Base-by-base conservation (phyloP, 2,329 filamentous ascomycete genomes). In the Aphanoascus verrucosus region DNA sequence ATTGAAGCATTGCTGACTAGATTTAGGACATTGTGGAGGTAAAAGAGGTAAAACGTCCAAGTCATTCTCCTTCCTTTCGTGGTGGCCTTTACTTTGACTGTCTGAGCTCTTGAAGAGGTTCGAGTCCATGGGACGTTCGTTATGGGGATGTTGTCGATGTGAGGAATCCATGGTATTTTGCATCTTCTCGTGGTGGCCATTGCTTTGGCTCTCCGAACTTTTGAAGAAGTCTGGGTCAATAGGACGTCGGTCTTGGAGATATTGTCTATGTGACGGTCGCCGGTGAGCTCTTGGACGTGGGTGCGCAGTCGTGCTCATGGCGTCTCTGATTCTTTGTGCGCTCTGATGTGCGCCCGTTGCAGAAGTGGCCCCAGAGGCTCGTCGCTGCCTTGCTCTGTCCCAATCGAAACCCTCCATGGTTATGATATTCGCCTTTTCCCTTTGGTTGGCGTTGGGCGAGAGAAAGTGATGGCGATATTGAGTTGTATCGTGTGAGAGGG, bases 381-480 rank as follows among this genome's bases (percentile, higher is more conserved):
- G 41, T 42, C 55, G 28, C 17, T 35, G n/a, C 28, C 11, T 49
- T 14, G 32, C 52, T 19, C n/a, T 43, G 1, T 34, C 44, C 55
- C 52, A 57, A 35, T 55, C 37, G 32, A 55, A 53, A 5, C 50
- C 50, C 3, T 15, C 28, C 40, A 44, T 51, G 23, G 5, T 37
- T 32, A 31, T 15, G 20, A 2, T 17, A 15, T 3, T n/a, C 11
- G n/a, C 11, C 1, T 5, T 40, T 31, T 38, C 8, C 9, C 19
- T 28, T 12, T 3, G 20, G n/a, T 31, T 23, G 3, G 19, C 3
- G 5, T 49, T 34, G 43, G 32, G 43, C 11, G 4, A n/a, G 34
- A n/a, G n/a, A 38, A 23, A 20, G 23, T 14, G 45, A 37, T 20
- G 15, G 2, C 3, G 11, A 37, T 35, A n/a, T 3, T 3, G 35